Evolutionary conservation across 2,329 filamentous ascomycete species (phyloP).

Genomic region (Talaromyces funiculosus): DNA sequence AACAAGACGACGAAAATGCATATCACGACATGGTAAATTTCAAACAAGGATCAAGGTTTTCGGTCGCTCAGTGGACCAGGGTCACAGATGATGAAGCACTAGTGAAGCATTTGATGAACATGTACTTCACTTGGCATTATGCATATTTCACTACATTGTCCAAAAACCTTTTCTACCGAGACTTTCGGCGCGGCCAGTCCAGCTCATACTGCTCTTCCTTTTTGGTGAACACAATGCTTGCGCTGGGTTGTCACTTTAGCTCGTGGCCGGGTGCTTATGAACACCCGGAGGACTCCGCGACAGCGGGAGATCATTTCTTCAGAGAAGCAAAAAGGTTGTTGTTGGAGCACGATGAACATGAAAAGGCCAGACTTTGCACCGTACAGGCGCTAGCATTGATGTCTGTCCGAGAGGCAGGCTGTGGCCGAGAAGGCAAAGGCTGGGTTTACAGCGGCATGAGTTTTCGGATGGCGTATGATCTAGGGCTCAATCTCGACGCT

Average conservation of each 20-base stretch:
- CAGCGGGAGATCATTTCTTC: constrained; percentile 94
- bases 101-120: constrained; percentile 81
- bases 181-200: constrained; percentile 66
- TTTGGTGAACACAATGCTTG: constrained; percentile 88
- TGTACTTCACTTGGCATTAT: constrained; percentile 99
- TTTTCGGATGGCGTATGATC: constrained; percentile 93
- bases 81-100: constrained; percentile 75
- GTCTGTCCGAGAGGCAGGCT: constrained; percentile 94
- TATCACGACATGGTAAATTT: constrained; percentile 32
- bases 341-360: constrained; percentile 86
- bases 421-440: constrained; percentile 86
- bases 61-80: constrained; percentile 78
- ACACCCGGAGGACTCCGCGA: constrained; percentile 67
- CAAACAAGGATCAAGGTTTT: constrained; percentile 53
- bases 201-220: constrained; percentile 81
- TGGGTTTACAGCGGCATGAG: constrained; percentile 99
- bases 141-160: constrained; percentile 90
- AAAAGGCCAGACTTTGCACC: constrained; percentile 78
- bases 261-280: constrained; percentile 66
- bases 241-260: constrained; percentile 90
- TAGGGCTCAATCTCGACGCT: constrained; percentile 83
- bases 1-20: constrained; percentile 35
- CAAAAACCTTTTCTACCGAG: constrained; percentile 76
- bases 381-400: constrained; percentile 92
- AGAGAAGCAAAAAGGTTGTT: constrained; percentile 86